Evolutionary conservation across 2,329 filamentous ascomycete species (phyloP).

Genomic region (Paracamarosporium sp.): DNA sequence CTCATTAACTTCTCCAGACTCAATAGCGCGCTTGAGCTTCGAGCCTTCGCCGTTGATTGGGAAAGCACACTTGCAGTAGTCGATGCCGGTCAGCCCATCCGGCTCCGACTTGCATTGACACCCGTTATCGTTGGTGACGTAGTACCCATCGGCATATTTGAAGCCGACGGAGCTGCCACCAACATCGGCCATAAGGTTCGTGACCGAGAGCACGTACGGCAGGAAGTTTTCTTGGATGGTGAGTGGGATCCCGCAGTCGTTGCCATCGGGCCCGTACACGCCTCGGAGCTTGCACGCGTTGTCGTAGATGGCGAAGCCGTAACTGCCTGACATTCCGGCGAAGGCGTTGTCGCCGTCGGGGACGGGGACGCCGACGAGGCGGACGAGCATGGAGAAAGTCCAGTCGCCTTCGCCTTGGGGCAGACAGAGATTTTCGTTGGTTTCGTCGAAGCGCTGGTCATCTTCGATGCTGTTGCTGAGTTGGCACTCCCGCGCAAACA

Average conservation of each 20-base stretch:
- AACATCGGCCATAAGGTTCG: background rate
- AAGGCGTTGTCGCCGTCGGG: background rate
- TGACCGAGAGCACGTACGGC: background rate
- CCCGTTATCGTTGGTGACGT: slow-evolving; percentile 3
- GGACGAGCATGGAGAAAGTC: slow-evolving; percentile 9
- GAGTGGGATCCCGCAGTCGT: background rate
- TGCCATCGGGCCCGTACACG: background rate
- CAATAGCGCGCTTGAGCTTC: background rate
- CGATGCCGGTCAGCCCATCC: background rate
- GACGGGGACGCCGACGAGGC: background rate
- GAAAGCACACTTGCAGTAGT: background rate
- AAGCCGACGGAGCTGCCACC: background rate
- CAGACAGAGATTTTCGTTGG: slow-evolving; percentile 5
- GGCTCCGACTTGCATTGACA: slow-evolving; percentile 1
- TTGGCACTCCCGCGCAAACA: too few relatives aligned
- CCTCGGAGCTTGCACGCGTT: slow-evolving; percentile 4
- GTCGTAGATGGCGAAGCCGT: slow-evolving; percentile 7
- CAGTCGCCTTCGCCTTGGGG: slow-evolving; percentile 8
- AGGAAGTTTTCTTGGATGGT: slow-evolving; percentile 6
- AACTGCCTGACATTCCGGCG: background rate
- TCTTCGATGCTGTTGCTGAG: background rate
- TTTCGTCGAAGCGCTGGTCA: background rate
- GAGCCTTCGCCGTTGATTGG: background rate
- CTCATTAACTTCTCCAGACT: too few relatives aligned
- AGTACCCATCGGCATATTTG: background rate